These are phyloP conservation scores for Yamadazyma scolyti DNA, from an alignment of 805 yeast species.

Conservation along the genomic window DNA sequence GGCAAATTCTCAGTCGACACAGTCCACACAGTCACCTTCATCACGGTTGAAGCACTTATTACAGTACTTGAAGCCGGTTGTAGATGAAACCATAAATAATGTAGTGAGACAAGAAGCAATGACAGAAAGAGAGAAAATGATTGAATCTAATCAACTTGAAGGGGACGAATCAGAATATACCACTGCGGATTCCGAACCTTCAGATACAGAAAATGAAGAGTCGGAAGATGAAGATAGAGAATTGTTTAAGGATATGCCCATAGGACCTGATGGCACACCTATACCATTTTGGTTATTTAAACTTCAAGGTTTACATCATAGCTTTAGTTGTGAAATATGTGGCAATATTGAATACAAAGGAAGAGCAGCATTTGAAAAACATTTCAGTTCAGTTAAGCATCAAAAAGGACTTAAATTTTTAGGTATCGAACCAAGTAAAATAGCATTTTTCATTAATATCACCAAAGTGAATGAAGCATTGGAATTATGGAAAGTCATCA, in stretches of 20 bases:
- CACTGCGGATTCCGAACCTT: constrained; percentile 24
- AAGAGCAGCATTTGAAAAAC: constrained; percentile 63
- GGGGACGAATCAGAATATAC: constrained; percentile 40
- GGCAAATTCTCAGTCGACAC: not conserved
- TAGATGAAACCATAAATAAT: constrained; percentile 53
- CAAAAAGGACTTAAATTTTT: constrained; percentile 67
- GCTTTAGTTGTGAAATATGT: constrained; percentile 81
- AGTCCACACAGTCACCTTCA: not conserved
- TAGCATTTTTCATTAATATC: constrained; percentile 57
- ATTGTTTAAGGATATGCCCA: constrained; percentile 60
- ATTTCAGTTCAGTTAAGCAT: constrained; percentile 72
- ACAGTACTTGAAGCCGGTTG: constrained; percentile 32
- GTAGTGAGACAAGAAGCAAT: constrained; percentile 63
- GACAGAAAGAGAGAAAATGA: constrained; percentile 63
- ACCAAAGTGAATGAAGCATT: constrained; percentile 65
- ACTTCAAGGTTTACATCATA: constrained; percentile 75
- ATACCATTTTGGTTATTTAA: constrained; percentile 93
- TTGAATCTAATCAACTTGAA: constrained; percentile 42
- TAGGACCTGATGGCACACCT: constrained; percentile 88
- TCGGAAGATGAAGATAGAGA: constrained; percentile 22
- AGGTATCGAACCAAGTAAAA: constrained; percentile 56
- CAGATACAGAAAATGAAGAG: constrained; percentile 16
- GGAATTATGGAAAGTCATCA: constrained; percentile 49
- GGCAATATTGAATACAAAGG: constrained; percentile 75
- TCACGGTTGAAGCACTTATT: constrained; percentile 35